These are phyloP conservation scores for Cnidoscolus chayamansa DNA, from an alignment of 441 rosid species.

Conservation along the genomic window DNA sequence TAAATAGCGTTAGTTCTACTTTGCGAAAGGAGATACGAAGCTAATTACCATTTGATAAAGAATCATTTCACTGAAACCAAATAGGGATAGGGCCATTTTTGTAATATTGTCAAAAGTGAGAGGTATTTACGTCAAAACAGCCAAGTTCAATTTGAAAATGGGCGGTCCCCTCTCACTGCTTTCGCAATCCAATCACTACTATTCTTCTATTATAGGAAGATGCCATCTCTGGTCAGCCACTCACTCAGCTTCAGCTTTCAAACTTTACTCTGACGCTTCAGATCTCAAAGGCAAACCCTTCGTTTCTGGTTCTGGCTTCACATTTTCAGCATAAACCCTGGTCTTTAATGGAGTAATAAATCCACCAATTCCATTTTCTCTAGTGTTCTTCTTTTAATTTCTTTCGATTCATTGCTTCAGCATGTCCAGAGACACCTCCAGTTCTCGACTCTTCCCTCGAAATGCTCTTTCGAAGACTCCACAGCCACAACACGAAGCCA, in stretches of 20 bases:
- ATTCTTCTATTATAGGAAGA: neutral
- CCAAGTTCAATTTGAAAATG: conserved; percentile 32
- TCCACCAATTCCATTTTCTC: neutral
- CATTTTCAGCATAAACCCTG: neutral
- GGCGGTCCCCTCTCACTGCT: conserved; percentile 25
- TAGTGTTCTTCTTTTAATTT: neutral
- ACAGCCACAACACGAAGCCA: conserved; percentile 43
- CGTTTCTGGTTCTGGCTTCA: neutral
- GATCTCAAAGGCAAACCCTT: neutral
- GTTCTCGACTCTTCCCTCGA: conserved; percentile 31
- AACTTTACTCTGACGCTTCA: neutral
- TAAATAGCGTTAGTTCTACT: neutral
- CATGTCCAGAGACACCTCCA: conserved; percentile 38
- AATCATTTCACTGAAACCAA: neutral
- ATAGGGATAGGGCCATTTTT: neutral
- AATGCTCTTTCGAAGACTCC: conserved; percentile 32
- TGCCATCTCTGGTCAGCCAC: too few species aligned
- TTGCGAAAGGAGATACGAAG: neutral
- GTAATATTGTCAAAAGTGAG: neutral
- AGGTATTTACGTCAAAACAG: neutral
- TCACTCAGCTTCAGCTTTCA: conserved; percentile 9
- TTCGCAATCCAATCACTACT: neutral
- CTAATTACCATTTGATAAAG: neutral
- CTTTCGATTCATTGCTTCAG: neutral
- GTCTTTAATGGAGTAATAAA: neutral